Conservation (phyloP, 139 green algal species). For the Protoeuglena noctilucae region DNA sequence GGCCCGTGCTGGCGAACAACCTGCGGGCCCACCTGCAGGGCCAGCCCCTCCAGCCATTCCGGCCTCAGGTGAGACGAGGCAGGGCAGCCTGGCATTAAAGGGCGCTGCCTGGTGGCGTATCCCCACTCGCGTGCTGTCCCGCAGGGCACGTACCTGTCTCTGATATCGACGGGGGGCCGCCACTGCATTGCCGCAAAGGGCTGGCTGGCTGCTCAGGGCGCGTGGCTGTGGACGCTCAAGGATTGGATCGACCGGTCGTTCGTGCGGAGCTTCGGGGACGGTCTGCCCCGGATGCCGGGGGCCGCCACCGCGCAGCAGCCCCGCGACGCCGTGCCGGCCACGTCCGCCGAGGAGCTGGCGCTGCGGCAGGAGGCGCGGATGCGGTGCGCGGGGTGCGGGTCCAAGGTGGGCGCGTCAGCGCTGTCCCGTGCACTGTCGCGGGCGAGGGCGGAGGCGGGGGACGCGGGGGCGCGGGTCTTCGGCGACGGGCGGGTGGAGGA, state of each 20-base stretch:
- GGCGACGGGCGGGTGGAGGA: too few species aligned
- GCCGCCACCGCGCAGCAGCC: constrained; percentile 3
- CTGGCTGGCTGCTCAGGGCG: constrained; percentile 25
- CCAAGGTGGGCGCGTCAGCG: constrained; percentile 54
- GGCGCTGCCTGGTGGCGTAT: too few species aligned
- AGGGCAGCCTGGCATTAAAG: too few species aligned
- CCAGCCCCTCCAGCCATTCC: constrained; percentile 45
- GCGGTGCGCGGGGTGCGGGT: constrained; percentile 78
- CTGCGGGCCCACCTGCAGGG: constrained; percentile 43
- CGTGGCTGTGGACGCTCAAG: constrained; percentile 73
- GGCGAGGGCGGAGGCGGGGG: constrained; percentile 18
- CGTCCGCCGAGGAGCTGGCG: constrained; percentile 24
- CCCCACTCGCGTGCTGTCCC: too few species aligned
- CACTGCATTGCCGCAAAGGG: constrained; percentile 29
- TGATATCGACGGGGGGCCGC: constrained; percentile 51
- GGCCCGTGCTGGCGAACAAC: constrained; percentile 65
- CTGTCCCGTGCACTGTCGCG: constrained; percentile 32
- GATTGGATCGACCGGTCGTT: constrained; percentile 78
- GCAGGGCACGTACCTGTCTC: constrained; percentile 55
- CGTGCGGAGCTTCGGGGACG: constrained; percentile 55
- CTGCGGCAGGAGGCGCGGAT: constrained; percentile 36
- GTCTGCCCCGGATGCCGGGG: constrained; percentile 16
- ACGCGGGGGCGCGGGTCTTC: neutral
- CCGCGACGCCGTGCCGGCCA: constrained; percentile 11
- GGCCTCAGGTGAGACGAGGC: too few species aligned